Evolutionary conservation across 2,329 filamentous ascomycete species (phyloP).

Genomic region (Cordyceps tenuipes): DNA sequence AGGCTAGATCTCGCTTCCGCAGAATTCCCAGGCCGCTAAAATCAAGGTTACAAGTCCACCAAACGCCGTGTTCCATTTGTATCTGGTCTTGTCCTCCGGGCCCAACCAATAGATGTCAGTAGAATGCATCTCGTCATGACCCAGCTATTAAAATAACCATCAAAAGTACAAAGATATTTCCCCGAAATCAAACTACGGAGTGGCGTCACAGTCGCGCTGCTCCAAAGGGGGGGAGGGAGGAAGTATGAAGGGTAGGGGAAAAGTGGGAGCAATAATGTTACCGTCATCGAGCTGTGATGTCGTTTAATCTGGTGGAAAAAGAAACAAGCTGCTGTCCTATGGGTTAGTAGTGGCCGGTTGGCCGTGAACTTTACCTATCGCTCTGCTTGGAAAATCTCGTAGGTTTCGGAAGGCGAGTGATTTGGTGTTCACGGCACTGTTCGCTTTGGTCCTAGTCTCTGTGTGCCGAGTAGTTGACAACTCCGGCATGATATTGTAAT

Average conservation of each 20-base stretch:
- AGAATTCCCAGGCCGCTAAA: constrained; percentile 2
- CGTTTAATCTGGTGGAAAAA: not conserved
- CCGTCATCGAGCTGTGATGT: not conserved
- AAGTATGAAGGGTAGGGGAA: not conserved
- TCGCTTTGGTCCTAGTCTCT: not conserved
- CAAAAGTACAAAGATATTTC: not conserved
- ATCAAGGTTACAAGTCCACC: constrained; percentile 5
- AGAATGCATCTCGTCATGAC: not conserved
- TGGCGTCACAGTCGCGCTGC: not conserved
- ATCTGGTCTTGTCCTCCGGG: not conserved
- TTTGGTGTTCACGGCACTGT: too few relatives aligned
- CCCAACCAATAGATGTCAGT: not conserved
- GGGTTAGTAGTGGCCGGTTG: constrained; percentile 5
- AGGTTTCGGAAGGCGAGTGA: not conserved
- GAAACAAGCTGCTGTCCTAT: not conserved
- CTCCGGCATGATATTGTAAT: constrained; percentile 12
- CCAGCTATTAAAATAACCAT: not conserved
- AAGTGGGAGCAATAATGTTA: not conserved
- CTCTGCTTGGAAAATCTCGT: not conserved
- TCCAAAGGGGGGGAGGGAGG: not conserved
- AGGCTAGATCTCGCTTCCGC: constrained; percentile 3
- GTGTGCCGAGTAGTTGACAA: not conserved
- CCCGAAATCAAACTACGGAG: not conserved
- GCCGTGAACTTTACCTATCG: constrained; percentile 7
- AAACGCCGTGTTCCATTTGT: not conserved